A percentile compares a stretch with the other conserved stretches of the same genome.
phyloP scores from a whole-genome alignment of 768 basidiomycete species.

The Panellus pusillus region DNA sequence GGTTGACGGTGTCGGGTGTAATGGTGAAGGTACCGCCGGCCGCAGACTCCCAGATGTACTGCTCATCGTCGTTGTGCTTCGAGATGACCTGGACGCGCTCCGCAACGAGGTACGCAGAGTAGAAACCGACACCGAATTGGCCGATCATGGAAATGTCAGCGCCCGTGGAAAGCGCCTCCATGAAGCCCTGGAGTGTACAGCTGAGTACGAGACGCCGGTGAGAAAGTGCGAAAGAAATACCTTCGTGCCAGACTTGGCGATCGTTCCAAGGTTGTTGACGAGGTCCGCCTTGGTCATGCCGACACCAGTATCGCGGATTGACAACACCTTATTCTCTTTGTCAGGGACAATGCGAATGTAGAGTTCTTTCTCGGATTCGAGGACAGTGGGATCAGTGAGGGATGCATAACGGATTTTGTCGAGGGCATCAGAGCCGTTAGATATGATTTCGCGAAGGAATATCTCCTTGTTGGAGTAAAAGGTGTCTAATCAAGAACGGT shows the following conservation, averaged over 20 bases:
- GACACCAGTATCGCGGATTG: constrained; percentile 93
- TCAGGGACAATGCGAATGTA: constrained; percentile 94
- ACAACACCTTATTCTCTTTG: constrained; percentile 91
- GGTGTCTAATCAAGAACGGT: constrained; percentile 62
- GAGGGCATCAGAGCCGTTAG: constrained; percentile 96
- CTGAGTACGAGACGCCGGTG: constrained; percentile 6
- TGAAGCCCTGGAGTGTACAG: constrained; percentile 72
- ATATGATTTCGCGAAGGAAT: constrained; percentile 98
- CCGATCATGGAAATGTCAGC: constrained; percentile 96
- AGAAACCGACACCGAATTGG: constrained; percentile 99
- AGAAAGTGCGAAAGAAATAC: constrained; percentile 41
- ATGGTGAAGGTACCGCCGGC: constrained; percentile 99
- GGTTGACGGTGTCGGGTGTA: constrained; percentile 88
- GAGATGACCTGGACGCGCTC: constrained; percentile 98
- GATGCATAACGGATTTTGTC: constrained; percentile 99
- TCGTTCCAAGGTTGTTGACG: constrained; percentile 98
- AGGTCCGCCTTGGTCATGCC: constrained; percentile 99
- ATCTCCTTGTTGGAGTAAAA: constrained; percentile 99
- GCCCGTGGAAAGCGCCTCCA: constrained; percentile 94
- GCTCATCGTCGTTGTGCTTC: constrained; percentile 99
- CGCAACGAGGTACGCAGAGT: constrained; percentile 98
- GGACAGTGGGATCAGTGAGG: constrained; percentile 86
- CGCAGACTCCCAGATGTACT: constrained; percentile 99
- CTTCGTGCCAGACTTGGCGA: constrained; percentile 94
- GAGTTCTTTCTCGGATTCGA: constrained; percentile 91